Evolutionary conservation across 1,284 basidiomycete species (phyloP), one percentile per base, ranked within the genome.

Genomic region (Melampsora americana): DNA sequence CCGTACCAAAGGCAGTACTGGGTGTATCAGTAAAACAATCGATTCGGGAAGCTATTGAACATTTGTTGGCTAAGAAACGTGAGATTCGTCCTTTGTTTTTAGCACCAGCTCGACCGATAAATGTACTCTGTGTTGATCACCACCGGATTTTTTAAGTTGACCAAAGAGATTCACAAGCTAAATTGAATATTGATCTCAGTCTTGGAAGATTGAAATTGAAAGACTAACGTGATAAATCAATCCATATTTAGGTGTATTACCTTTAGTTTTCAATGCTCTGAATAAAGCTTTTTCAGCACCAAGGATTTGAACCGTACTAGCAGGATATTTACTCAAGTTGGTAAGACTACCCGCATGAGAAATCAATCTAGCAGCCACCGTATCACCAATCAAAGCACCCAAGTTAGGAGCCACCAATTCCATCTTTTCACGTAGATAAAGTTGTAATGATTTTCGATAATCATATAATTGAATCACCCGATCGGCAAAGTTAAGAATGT

Each of bases 71-170:
- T 46, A 99, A 87, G 88, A 96, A 97, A 56, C 95, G 90, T 14
- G 94, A 96, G 84, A 98, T 98, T 78, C 96, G 90, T 48, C 95
- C 95, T 87, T 99, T 99, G 87, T 94, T 90, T 85, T 96, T 96
- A 74, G 93, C 87, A 20, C 90, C 92, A 3, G 96, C 95, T 69
- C 95, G 90, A 28, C 94, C 93, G 82, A 99, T 99, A 86, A 95
- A 98, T 23, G 92, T 88, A 81, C 79, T 80, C 79, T 80, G 66
- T 42, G 12, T 5, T 42, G 53, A 56, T 56, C 28, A 23, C 53
- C n/a, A 28, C 46, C 14, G 46, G n/a, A 2, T 14, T 48, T 48
- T n/a, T n/a, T n/a, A n/a, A n/a, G n/a, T n/a, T n/a, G 20, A 70
- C 7, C 5, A 5, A 20, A 11, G 9, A 30, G 28, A 1, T 59